These are phyloP conservation scores for Heritiera fomes DNA, from an alignment of 345 rosid species.

Conservation along the genomic window DNA sequence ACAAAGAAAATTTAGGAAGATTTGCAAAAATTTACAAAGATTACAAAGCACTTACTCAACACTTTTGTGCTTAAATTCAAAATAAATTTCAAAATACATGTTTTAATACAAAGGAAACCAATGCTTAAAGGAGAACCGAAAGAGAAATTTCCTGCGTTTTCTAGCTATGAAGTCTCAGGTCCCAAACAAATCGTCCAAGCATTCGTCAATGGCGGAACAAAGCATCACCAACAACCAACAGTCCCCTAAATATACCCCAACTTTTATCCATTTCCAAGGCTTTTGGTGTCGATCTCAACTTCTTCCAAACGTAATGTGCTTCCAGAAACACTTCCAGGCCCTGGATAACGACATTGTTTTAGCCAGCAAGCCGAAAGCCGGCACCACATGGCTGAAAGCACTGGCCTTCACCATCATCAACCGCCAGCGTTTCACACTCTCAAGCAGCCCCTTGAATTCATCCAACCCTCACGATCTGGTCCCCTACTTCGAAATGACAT, in stretches of 20 bases:
- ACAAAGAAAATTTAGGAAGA: too few relatives aligned
- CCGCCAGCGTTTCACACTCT: background rate
- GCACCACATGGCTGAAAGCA: slow-evolving; percentile 28
- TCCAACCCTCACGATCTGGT: background rate
- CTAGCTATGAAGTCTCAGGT: too few relatives aligned
- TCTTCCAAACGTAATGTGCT: background rate
- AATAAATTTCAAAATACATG: too few relatives aligned
- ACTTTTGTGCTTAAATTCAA: too few relatives aligned
- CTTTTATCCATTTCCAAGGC: background rate
- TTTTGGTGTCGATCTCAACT: background rate
- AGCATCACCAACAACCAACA: background rate
- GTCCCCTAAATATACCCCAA: background rate
- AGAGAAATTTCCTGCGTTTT: too few relatives aligned
- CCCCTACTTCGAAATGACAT: background rate
- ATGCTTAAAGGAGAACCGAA: too few relatives aligned
- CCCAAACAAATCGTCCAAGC: background rate
- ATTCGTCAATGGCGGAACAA: background rate
- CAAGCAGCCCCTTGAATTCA: background rate
- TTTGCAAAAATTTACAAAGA: too few relatives aligned
- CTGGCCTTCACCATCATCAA: slow-evolving; percentile 9
- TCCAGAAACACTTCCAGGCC: slow-evolving; percentile 19
- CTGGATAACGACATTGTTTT: background rate
- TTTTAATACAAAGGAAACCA: too few relatives aligned
- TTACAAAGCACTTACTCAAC: too few relatives aligned
- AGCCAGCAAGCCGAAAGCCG: slow-evolving; percentile 15